phyloP scores from a whole-genome alignment of 2,329 filamentous ascomycete species.

The Chrysoporthe austroafricana region DNA sequence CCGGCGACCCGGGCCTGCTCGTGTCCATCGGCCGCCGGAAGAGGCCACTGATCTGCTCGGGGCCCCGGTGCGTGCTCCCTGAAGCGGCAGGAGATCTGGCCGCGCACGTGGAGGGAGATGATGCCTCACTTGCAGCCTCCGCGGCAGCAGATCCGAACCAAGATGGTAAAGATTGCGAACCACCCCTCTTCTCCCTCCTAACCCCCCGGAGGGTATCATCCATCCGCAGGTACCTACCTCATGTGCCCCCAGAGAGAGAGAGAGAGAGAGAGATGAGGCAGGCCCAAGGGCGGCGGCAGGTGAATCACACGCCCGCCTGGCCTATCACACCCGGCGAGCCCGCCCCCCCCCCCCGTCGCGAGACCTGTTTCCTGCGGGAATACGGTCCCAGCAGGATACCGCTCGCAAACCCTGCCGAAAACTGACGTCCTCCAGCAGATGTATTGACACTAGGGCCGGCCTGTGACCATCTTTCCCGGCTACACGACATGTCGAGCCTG shows the following conservation, averaged over 20 bases:
- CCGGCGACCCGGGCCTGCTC: background rate
- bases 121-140: constrained; percentile 25
- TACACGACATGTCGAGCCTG: constrained; percentile 25
- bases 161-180: constrained; percentile 17
- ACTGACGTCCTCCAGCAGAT: background rate
- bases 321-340: background rate
- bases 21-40: constrained; percentile 4
- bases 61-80: background rate
- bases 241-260: background rate
- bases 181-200: background rate
- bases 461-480: constrained; percentile 9
- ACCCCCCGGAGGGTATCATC: background rate
- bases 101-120: constrained; percentile 20
- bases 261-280: background rate
- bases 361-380: background rate
- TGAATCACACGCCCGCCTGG: background rate
- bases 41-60: background rate
- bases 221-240: background rate
- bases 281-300: background rate
- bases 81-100: constrained; percentile 18
- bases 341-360: background rate
- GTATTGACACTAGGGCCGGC: constrained; percentile 1
- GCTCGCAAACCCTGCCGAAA: background rate
- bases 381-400: background rate
- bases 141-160: constrained; percentile 24